Evolutionary conservation across 164 flowering plant species (phyloP).

Genomic region (Chloranthus sessilifolius): DNA sequence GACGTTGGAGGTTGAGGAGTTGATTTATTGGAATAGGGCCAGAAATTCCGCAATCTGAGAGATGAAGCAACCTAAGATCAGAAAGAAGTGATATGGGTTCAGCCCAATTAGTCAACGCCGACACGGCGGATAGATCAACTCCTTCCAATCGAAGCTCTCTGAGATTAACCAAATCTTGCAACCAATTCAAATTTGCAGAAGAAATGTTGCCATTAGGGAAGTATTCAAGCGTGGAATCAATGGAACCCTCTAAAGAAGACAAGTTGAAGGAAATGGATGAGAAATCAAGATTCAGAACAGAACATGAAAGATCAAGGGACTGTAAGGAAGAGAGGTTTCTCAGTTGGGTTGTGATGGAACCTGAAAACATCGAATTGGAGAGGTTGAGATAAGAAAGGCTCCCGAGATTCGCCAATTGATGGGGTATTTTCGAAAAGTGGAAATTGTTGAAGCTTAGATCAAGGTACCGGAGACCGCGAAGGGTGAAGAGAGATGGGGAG

Average conservation of each 20-base stretch:
- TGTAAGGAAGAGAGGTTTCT: slow-evolving; percentile 15
- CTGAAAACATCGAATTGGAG: slow-evolving; percentile 8
- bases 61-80: slow-evolving; percentile 14
- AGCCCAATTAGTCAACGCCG: slow-evolving; percentile 10
- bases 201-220: slow-evolving; percentile 2
- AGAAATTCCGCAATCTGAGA: slow-evolving; percentile 15
- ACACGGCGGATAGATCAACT: slow-evolving; percentile 13
- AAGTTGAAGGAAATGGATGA: slow-evolving; percentile 7
- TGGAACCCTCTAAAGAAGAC: not conserved
- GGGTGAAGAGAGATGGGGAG: slow-evolving; percentile 16
- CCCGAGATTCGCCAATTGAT: slow-evolving; percentile 5
- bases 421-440: slow-evolving; percentile 8
- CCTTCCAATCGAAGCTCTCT: slow-evolving; percentile 13
- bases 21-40: slow-evolving; percentile 9
- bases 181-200: slow-evolving; percentile 12
- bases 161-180: slow-evolving; percentile 11
- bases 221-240: not conserved
- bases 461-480: slow-evolving; percentile 10
- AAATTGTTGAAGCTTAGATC: slow-evolving; percentile 21
- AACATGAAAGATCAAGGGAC: slow-evolving; percentile 19
- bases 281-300: not conserved
- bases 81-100: slow-evolving; percentile 13
- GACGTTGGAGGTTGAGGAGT: slow-evolving; percentile 15
- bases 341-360: slow-evolving; percentile 13
- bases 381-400: slow-evolving; percentile 15